Evolutionary conservation across 2,329 filamentous ascomycete species (phyloP).

Genomic region (Cordyceps tenuipes): DNA sequence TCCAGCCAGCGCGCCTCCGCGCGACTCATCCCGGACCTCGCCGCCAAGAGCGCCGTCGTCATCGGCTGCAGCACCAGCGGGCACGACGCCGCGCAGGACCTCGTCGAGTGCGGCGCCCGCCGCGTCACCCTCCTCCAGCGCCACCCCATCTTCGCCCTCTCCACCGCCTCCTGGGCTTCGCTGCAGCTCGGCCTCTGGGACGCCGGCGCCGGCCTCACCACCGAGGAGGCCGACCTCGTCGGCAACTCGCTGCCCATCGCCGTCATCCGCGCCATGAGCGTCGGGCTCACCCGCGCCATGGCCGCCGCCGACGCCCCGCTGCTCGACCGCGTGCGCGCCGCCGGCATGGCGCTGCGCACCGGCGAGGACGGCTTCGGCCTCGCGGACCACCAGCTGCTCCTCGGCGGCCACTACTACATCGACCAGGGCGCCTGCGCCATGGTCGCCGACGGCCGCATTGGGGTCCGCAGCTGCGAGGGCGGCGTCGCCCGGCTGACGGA

Average conservation of each 20-base stretch:
- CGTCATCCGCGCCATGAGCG: constrained; percentile 35
- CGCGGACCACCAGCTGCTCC: constrained; percentile 29
- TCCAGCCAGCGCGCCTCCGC: constrained; percentile 29
- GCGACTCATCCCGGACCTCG: constrained; percentile 16
- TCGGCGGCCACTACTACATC: constrained; percentile 35
- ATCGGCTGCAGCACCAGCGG: constrained; percentile 42
- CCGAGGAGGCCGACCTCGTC: constrained; percentile 42
- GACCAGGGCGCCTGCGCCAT: constrained; percentile 32
- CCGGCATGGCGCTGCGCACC: constrained; percentile 27
- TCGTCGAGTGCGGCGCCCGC: constrained; percentile 36
- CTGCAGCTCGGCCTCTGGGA: constrained; percentile 33
- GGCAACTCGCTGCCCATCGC: constrained; percentile 38
- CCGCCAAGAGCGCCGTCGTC: constrained; percentile 35
- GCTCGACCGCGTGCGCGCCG: constrained; percentile 38
- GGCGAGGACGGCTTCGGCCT: constrained; percentile 29
- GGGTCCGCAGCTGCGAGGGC: constrained; percentile 23
- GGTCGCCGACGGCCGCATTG: constrained; percentile 34
- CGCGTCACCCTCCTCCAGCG: constrained; percentile 46
- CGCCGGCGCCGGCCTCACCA: constrained; percentile 28
- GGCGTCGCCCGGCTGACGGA: constrained; percentile 25
- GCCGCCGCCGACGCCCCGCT: constrained; percentile 27
- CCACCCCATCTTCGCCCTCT: constrained; percentile 41
- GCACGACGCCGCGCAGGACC: constrained; percentile 43
- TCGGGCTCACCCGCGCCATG: constrained; percentile 29
- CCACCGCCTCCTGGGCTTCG: constrained; percentile 30